Evolutionary conservation across 202 grass and related monocot genomes (phyloP), one percentile per base, ranked within the genome.

Genomic region (Elaeis oleifera): DNA sequence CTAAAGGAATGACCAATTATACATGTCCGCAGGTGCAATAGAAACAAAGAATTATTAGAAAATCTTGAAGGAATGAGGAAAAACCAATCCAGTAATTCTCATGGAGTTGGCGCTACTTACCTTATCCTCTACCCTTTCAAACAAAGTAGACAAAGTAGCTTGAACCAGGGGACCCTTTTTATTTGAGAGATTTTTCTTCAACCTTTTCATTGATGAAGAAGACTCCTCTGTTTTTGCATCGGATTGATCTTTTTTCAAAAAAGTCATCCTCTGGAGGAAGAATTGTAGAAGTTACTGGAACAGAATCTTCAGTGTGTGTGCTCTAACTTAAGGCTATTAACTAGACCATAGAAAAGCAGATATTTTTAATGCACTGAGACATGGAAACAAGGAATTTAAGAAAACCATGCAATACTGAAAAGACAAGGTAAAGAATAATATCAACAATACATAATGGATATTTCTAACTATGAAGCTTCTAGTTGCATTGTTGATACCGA

Each of bases 61-160:
- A 50, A 50, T 14, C 9, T 18, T 19, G 49, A 22, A 15, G 36
- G 21, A 5, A 49, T 19, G 28, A 49, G 9, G 21, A 49, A 11
- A 14, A 11, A 44, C 36, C 2, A 44, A 44, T 44, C 32, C 36
- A 44, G 36, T 44, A 44, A 44, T 44, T 44, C 36, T 14, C 36
- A 9, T 14, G 36, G 19, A 56, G 23, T 74, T 62, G 55, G 17
- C 24, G 53, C 1, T 68, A 31, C 62, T 79, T 50, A 91, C 92
- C 81, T 83, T 83, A 25, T 85, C 76, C 56, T 67, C 76, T 71
- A 58, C 84, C 69, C 89, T 91, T 49, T 81, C 78, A 73, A 96
- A 89, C 60, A 96, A 72, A 53, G 52, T 72, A 72, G 87, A 96
- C 61, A 96, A 64, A 72, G 84, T 91, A 81, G 92, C 74, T 73